phyloP scores from a whole-genome alignment of 495 filamentous ascomycete species.

The Penicillium nucicola region DNA sequence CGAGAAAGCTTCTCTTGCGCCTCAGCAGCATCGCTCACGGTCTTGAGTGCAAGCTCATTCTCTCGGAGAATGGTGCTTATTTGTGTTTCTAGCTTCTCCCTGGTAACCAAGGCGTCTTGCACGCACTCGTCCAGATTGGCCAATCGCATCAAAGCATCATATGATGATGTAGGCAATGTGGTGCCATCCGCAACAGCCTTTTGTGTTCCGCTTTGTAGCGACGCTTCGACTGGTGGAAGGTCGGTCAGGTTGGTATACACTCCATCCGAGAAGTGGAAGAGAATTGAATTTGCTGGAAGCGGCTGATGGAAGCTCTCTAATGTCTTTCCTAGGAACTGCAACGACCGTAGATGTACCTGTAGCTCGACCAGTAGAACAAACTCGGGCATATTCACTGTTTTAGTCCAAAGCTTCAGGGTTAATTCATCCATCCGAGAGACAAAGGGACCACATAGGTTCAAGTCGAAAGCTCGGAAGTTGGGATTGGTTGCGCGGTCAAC shows the following conservation, averaged over 20 bases:
- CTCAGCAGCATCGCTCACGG: constrained; percentile 52
- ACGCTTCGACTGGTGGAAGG: constrained; percentile 44
- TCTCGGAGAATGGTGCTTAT: constrained; percentile 69
- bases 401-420: constrained; percentile 75
- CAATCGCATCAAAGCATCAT: constrained; percentile 85
- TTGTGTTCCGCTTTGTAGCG: constrained; percentile 14
- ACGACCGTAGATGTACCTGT: constrained; percentile 60
- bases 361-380: constrained; percentile 72
- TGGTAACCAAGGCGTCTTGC: constrained; percentile 80
- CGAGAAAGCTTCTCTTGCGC: constrained; percentile 61
- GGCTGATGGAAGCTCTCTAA: constrained; percentile 71
- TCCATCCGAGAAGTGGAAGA: constrained; percentile 87
- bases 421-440: constrained; percentile 63
- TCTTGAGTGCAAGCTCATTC: constrained; percentile 40
- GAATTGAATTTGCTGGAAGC: constrained; percentile 78
- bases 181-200: constrained; percentile 27
- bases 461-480: constrained; percentile 82
- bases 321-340: constrained; percentile 78
- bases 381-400: constrained; percentile 49
- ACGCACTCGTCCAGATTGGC: constrained; percentile 89
- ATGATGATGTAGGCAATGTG: constrained; percentile 68
- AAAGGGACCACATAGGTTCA: constrained; percentile 61
- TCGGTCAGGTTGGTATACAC: constrained; percentile 75
- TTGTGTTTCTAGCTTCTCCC: constrained; percentile 69
- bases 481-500: constrained; percentile 81